A percentile compares a stretch with the other conserved stretches of the same genome.
Conservation (phyloP, 1,139 yeast genomes). For the Debaryomyces fabryi region DNA sequence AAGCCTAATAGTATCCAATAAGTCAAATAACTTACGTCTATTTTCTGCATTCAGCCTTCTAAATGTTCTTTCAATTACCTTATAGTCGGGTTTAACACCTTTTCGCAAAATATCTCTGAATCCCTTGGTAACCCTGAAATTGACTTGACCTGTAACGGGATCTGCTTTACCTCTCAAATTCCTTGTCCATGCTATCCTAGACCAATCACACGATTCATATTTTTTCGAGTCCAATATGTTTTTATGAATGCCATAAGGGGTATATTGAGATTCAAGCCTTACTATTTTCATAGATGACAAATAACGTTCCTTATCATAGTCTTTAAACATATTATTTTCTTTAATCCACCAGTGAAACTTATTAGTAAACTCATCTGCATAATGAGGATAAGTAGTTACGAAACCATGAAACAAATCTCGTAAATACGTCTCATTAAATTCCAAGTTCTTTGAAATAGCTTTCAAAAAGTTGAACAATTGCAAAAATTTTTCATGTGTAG, state of each 20-base stretch:
- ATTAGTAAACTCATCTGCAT: slow-evolving; percentile 28
- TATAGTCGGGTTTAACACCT: slow-evolving; percentile 42
- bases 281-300: slow-evolving; percentile 21
- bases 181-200: slow-evolving; percentile 18
- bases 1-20: slow-evolving; percentile 24
- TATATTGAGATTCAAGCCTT: slow-evolving; percentile 31
- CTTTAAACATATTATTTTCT: slow-evolving; percentile 9
- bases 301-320: slow-evolving; percentile 13
- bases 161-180: slow-evolving; percentile 18
- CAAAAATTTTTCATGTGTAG: slow-evolving; percentile 28
- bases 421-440: slow-evolving; percentile 26
- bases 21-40: slow-evolving; percentile 24
- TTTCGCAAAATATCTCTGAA: slow-evolving; percentile 34
- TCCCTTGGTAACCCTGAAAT: slow-evolving; percentile 38
- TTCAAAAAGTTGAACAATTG: slow-evolving; percentile 29
- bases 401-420: slow-evolving; percentile 32
- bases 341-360: slow-evolving; percentile 29
- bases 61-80: slow-evolving; percentile 35
- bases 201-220: slow-evolving; percentile 26
- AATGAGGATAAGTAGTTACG: slow-evolving; percentile 38
- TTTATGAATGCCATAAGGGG: slow-evolving; percentile 31
- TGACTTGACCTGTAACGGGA: slow-evolving; percentile 28
- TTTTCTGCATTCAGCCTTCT: slow-evolving; percentile 25
- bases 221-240: slow-evolving; percentile 17
- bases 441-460: slow-evolving; percentile 19